Base-by-base conservation (phyloP, 2,329 filamentous ascomycete species). In the Biscogniauxia sp. region DNA sequence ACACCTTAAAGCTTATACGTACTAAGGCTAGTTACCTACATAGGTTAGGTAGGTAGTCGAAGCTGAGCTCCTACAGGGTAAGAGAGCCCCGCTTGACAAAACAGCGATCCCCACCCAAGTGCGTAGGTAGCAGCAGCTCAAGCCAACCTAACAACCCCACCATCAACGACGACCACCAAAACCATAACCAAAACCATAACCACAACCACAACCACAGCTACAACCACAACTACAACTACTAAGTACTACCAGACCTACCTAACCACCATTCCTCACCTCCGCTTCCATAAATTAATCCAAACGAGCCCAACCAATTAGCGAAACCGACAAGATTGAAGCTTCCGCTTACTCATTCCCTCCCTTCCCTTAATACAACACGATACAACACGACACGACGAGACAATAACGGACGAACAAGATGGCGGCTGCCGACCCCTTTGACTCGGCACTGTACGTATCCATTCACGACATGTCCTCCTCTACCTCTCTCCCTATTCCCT, bases 391-490 rank as follows among this genome's bases (percentile, higher is more conserved):
- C 23, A 23, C 23, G 23, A 23, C 23, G 23, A 23, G 23, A 23
- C 23, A 23, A 23, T 23, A 23, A 23, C 23, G 23, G 5, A n/a
- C 58, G 7, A 13, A 57, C 66, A 68, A 53, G 25, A 83, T 83
- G 81, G 76, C 81, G 65, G 75, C 82, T 70, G 80, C 81, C 70
- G 88, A 90, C 70, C 87, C 88, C 7, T 90, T 89, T 72, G 90
- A 93, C 76, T 90, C 88, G 73, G 89, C 89, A 59, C 86, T 92
- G 89, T 92, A 82, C 76, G 87, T 69, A 56, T 50, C 20, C 25
- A 49, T 51, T 58, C 54, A 45, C 53, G 51, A 15, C 11, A 45
- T 20, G 19, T 25, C 32, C 20, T 55, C 57, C 37, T 32, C 61
- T 51, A 54, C 56, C 50, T 49, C 52, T 37, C 58, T 59, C n/a